phyloP scores from a whole-genome alignment of 1,284 basidiomycete genomes.

The Rhodotorula sp. region DNA sequence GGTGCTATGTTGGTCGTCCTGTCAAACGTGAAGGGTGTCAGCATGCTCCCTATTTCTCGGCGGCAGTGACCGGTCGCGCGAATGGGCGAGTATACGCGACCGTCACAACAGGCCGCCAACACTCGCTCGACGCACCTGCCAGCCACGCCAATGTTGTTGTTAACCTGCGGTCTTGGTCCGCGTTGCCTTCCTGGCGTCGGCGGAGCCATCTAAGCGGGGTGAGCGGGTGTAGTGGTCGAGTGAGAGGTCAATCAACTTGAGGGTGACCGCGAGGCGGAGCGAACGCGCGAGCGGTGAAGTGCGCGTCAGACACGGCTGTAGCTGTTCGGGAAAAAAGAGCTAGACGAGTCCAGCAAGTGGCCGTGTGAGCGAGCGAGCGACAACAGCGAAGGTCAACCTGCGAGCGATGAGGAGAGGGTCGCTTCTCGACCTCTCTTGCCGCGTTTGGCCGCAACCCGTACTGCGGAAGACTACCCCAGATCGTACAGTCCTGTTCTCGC shows the following conservation, averaged over 20 bases:
- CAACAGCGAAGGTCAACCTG: too few species aligned
- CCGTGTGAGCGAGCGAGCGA: too few species aligned
- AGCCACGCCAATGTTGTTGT: constrained; percentile 36
- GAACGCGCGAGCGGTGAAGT: not conserved
- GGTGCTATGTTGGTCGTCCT: constrained; percentile 37
- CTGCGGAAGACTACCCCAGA: too few species aligned
- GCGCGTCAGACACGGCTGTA: not conserved
- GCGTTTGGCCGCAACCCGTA: too few species aligned
- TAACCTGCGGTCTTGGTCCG: constrained; percentile 24
- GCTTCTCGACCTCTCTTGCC: too few species aligned
- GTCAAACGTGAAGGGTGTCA: not conserved
- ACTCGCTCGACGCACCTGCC: constrained; percentile 17
- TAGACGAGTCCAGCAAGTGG: too few species aligned
- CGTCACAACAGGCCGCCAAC: not conserved
- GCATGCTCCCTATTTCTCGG: too few species aligned
- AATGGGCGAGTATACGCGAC: not conserved
- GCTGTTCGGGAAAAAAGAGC: too few species aligned
- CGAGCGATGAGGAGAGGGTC: too few species aligned
- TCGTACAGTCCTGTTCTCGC: too few species aligned
- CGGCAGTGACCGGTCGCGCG: not conserved
- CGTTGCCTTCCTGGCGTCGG: constrained; percentile 19
- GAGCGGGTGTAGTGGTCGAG: not conserved
- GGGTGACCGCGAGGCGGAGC: not conserved
- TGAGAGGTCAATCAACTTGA: not conserved
- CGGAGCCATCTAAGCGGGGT: constrained; percentile 4